Base-by-base conservation (phyloP, 2,329 filamentous ascomycete species). In the Lojkania enalia region DNA sequence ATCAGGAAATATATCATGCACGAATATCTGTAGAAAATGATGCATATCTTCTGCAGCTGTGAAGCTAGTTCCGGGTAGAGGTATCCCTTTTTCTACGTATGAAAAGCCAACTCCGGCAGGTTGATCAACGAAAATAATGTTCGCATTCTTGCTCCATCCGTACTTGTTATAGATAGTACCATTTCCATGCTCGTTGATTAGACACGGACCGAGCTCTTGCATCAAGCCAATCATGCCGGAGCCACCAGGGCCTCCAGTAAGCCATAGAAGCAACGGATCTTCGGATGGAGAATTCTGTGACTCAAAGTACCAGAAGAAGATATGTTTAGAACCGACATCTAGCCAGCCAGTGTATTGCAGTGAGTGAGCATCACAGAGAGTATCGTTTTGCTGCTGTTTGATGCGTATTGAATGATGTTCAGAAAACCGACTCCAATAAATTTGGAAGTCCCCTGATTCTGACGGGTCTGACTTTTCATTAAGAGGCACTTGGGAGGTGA, bases 11-110 rank as follows among this genome's bases (percentile, higher is more conserved):
- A 75, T 67, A 13, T 74, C 66, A 12, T 61, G 66, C 15, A 74
- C 66, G 48, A 78, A 77, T 3, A 77, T 59, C 49, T 77, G 74
- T 39, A 79, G 59, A 48, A 78, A 79, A 25, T 70, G 57, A 51
- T 78, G 72, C 66, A 78, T 74, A 55, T 79, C 77, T 33, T 69
- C 63, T 1, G 75, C 74, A 11, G 71, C 73, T 1, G 71, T 69
- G 23, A 71, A 69, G 11, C 76, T 77, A 4, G 65, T 66, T 2
- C 49, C 55, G 2, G 73, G 68, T 1, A 70, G 15, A 4, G 63
- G 63, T 4, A 48, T 50, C 3, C 62, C 68, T 39, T 69, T 57
- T 38, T 73, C 69, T 1, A 70, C 25, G 48, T 71, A 71, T 23
- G 64, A 69, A 44, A 72, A 71, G 3, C 69, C 69, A 2, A 71